Conservation (phyloP, 768 basidiomycete species). For the Rhizopogon vesiculosus region DNA sequence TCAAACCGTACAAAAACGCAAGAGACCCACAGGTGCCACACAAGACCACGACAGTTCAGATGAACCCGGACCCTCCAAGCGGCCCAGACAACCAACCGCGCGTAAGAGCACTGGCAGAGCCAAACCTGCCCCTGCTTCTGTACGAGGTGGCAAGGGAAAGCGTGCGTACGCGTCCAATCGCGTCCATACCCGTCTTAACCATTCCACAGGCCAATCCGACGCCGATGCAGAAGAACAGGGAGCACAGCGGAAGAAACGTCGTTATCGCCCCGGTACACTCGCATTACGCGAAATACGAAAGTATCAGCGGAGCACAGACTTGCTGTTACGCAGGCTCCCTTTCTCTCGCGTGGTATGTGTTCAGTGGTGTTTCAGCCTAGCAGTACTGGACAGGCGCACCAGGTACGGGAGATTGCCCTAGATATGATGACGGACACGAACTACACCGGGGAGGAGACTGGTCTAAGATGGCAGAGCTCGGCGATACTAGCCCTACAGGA, state of each 20-base stretch:
- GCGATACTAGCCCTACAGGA: slow-evolving; percentile 94
- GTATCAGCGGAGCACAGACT: slow-evolving; percentile 91
- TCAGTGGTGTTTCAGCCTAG: background rate
- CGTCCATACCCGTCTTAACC: background rate
- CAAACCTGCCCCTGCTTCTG: slow-evolving; percentile 30
- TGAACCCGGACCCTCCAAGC: slow-evolving; percentile 38
- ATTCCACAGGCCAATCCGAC: slow-evolving; percentile 15
- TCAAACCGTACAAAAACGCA: slow-evolving; percentile 58
- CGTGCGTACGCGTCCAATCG: slow-evolving; percentile 20
- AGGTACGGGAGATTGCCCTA: slow-evolving; percentile 94
- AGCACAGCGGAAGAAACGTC: slow-evolving; percentile 39
- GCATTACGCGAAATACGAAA: slow-evolving; percentile 90
- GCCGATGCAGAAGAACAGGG: slow-evolving; percentile 18
- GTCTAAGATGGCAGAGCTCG: slow-evolving; percentile 91
- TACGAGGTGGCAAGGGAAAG: slow-evolving; percentile 15
- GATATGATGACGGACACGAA: slow-evolving; percentile 83
- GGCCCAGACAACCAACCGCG: slow-evolving; percentile 56
- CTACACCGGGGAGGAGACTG: slow-evolving; percentile 42
- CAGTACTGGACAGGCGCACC: slow-evolving; percentile 4
- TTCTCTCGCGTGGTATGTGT: slow-evolving; percentile 84
- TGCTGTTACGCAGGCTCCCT: slow-evolving; percentile 82
- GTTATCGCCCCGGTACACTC: slow-evolving; percentile 89
- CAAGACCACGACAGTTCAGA: slow-evolving; percentile 28
- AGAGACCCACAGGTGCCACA: slow-evolving; percentile 37
- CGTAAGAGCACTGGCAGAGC: slow-evolving; percentile 81